phyloP scores from a whole-genome alignment of 129 eudicot genomes.

The Tagetes erecta region DNA sequence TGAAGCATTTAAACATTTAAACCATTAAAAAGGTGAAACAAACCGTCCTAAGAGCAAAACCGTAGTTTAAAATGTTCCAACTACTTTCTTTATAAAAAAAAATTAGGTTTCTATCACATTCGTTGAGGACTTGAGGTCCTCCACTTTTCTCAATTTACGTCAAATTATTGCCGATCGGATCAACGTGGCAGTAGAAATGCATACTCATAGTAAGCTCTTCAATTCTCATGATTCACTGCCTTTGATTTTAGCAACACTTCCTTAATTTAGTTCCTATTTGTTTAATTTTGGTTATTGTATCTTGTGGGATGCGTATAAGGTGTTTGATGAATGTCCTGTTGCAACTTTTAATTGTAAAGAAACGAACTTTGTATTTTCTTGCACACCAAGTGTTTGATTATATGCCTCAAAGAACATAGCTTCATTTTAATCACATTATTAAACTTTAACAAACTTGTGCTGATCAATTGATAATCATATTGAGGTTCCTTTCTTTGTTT shows the following conservation, averaged over 20 bases:
- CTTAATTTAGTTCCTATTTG: background rate
- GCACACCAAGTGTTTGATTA: conserved; percentile 3
- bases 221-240: background rate
- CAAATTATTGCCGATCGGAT: background rate
- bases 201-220: background rate
- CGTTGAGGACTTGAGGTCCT: background rate
- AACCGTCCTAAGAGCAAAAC: too few species aligned
- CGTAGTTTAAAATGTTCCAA: too few species aligned
- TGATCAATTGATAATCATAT: background rate
- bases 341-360: background rate
- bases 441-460: background rate
- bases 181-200: background rate
- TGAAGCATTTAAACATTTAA: too few species aligned
- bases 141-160: background rate
- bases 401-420: background rate
- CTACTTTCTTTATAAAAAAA: too few species aligned
- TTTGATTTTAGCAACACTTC: background rate
- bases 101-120: too few species aligned
- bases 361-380: background rate
- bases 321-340: conserved; percentile 3
- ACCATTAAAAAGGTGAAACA: too few species aligned
- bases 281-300: background rate
- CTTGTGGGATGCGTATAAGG: background rate
- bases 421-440: background rate
- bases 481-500: background rate